Evolutionary conservation across 352 stramenopile genomes (phyloP).

Genomic region (Pythium pyrilobum): DNA sequence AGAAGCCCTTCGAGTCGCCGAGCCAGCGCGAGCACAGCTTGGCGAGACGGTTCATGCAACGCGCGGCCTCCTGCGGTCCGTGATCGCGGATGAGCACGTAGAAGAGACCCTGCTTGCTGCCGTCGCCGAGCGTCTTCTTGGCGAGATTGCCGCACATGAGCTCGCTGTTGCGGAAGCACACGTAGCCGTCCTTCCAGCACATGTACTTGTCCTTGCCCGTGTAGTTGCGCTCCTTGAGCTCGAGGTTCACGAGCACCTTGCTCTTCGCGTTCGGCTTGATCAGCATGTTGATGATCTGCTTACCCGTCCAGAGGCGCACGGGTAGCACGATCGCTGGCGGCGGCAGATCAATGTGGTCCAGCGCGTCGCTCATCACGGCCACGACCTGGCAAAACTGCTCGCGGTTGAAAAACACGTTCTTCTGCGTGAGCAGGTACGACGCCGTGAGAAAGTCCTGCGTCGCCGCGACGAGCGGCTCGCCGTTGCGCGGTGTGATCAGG

Average conservation of each 20-base stretch:
- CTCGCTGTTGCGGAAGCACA: constrained; percentile 96
- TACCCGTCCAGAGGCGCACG: constrained; percentile 96
- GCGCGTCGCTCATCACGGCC: constrained; percentile 93
- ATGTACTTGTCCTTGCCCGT: constrained; percentile 89
- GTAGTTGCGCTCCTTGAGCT: constrained; percentile 97
- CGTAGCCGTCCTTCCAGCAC: constrained; percentile 98
- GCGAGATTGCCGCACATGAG: constrained; percentile 97
- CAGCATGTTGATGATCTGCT: constrained; percentile 92
- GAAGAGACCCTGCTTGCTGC: constrained; percentile 97
- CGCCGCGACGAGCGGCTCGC: constrained; percentile 96
- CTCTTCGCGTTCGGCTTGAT: constrained; percentile 87
- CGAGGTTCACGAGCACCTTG: constrained; percentile 77
- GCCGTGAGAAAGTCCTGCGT: constrained; percentile 99
- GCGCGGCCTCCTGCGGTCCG: constrained; percentile 86
- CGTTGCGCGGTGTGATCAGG: constrained; percentile 97
- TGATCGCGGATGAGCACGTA: constrained; percentile 98
- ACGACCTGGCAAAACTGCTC: constrained; percentile 96
- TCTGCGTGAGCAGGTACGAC: constrained; percentile 97
- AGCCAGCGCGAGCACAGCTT: constrained; percentile 98
- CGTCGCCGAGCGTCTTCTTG: constrained; percentile 98
- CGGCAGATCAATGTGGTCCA: constrained; percentile 93
- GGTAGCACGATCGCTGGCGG: constrained; percentile 67
- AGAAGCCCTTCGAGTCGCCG: constrained; percentile 97
- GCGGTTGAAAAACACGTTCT: constrained; percentile 97
- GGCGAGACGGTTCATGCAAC: constrained; percentile 97